phyloP scores from a whole-genome alignment of 2,329 filamentous ascomycete genomes.

The Ramularia collo-cygni region DNA sequence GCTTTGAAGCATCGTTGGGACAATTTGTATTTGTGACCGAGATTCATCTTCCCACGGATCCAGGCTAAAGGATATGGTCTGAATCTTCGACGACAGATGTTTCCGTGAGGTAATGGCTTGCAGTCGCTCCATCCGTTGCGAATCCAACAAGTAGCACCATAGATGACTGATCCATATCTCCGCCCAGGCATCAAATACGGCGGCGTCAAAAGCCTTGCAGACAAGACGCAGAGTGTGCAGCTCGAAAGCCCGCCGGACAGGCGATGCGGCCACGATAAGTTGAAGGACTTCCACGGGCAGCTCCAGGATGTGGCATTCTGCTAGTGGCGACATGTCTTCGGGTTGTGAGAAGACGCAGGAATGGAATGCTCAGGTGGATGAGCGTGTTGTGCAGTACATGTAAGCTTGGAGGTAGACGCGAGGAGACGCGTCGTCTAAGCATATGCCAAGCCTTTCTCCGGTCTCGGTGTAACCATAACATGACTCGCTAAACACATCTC shows the following conservation, averaged over 20 bases:
- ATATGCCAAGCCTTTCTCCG: too few relatives aligned
- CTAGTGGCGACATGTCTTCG: neutral
- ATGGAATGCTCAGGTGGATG: too few relatives aligned
- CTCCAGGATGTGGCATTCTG: slow-evolving; percentile 1
- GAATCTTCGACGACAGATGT: slow-evolving; percentile 1
- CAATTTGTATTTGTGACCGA: neutral
- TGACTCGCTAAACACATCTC: too few relatives aligned
- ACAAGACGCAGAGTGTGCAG: slow-evolving; percentile 2
- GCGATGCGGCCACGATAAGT: slow-evolving; percentile 1
- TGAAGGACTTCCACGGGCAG: slow-evolving; percentile 4
- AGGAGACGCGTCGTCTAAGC: too few relatives aligned
- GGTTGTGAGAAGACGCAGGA: neutral
- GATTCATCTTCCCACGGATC: neutral
- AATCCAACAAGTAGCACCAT: slow-evolving; percentile 2
- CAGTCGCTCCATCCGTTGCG: slow-evolving; percentile 1
- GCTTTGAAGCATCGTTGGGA: slow-evolving; percentile 1
- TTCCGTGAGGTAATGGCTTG: slow-evolving; percentile 2
- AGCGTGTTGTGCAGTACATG: too few relatives aligned
- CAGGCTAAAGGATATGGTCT: neutral
- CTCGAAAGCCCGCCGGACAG: neutral
- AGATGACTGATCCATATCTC: neutral
- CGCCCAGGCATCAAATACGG: slow-evolving; percentile 1
- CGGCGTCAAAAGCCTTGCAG: slow-evolving; percentile 4
- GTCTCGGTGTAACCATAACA: too few relatives aligned
- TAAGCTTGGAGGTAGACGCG: too few relatives aligned